phyloP scores from a whole-genome alignment of 345 rosid genomes.

The Salix udensis region DNA sequence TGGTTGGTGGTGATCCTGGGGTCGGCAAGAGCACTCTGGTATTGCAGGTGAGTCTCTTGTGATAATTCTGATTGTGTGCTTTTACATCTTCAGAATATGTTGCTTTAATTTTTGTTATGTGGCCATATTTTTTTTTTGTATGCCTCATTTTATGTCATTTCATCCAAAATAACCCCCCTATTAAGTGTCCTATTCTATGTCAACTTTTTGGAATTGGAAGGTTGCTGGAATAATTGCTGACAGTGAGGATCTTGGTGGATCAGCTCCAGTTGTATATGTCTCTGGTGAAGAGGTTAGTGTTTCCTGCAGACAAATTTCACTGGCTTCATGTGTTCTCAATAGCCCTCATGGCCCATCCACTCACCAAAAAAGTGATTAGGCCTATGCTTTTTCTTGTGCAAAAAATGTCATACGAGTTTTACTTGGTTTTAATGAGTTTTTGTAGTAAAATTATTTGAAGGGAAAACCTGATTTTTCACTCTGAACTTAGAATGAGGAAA shows the following conservation, averaged over 20 bases:
- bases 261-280: slow-evolving; percentile 74
- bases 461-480: background rate
- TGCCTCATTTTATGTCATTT: background rate
- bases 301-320: background rate
- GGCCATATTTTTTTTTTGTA: background rate
- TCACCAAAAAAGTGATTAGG: too few relatives aligned
- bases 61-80: background rate
- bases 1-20: slow-evolving; percentile 95
- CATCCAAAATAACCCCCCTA: background rate
- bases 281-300: slow-evolving; percentile 90
- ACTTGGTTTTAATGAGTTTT: background rate
- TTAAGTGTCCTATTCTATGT: slow-evolving; percentile 18
- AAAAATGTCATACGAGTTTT: background rate
- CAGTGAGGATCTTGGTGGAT: slow-evolving; percentile 42
- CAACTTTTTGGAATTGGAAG: slow-evolving; percentile 41
- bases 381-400: too few relatives aligned
- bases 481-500: background rate
- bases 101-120: background rate
- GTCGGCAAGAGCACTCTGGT: slow-evolving; percentile 93
- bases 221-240: slow-evolving; percentile 69
- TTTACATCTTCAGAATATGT: background rate
- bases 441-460: too few relatives aligned
- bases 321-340: background rate
- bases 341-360: too few relatives aligned
- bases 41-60: slow-evolving; percentile 55